Evolutionary conservation across 495 filamentous ascomycete genomes (phyloP).

Genomic region (Xylaria bambusicola): DNA sequence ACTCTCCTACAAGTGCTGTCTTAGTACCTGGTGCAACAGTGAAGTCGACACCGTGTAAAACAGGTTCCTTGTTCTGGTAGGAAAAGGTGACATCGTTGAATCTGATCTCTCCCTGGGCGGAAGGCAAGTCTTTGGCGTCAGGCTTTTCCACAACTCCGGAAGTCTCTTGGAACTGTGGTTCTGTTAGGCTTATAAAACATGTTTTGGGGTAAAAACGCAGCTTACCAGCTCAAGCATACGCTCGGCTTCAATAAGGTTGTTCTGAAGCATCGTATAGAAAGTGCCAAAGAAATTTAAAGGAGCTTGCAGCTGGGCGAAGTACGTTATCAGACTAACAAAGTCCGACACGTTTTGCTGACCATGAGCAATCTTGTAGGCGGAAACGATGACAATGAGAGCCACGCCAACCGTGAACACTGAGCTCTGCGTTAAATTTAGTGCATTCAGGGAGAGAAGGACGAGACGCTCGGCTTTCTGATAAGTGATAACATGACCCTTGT

Average conservation of each 20-base stretch:
- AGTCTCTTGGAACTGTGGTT: constrained; percentile 57
- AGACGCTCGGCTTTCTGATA: constrained; percentile 28
- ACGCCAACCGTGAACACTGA: constrained; percentile 19
- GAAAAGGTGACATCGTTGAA: constrained; percentile 77
- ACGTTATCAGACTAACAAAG: constrained; percentile 72
- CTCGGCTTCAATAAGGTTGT: constrained; percentile 84
- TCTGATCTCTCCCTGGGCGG: constrained; percentile 68
- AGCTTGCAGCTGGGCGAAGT: constrained; percentile 79
- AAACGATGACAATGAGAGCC: constrained; percentile 30
- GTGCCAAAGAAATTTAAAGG: constrained; percentile 88
- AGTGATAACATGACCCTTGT: constrained; percentile 19
- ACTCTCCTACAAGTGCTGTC: constrained; percentile 81
- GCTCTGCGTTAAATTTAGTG: constrained; percentile 59
- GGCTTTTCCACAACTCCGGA: constrained; percentile 68
- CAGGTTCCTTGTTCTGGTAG: constrained; percentile 77
- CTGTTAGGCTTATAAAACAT: neutral
- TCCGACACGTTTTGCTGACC: constrained; percentile 84
- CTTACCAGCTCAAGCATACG: constrained; percentile 72
- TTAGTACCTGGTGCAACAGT: constrained; percentile 73
- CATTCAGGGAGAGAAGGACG: constrained; percentile 58
- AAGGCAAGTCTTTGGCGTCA: constrained; percentile 43
- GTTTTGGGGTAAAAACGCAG: neutral
- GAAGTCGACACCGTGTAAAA: constrained; percentile 72
- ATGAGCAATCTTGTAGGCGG: constrained; percentile 75
- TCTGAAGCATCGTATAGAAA: constrained; percentile 83